Base-by-base conservation (phyloP, 2,329 filamentous ascomycete species). In the Didymella glomerata region DNA sequence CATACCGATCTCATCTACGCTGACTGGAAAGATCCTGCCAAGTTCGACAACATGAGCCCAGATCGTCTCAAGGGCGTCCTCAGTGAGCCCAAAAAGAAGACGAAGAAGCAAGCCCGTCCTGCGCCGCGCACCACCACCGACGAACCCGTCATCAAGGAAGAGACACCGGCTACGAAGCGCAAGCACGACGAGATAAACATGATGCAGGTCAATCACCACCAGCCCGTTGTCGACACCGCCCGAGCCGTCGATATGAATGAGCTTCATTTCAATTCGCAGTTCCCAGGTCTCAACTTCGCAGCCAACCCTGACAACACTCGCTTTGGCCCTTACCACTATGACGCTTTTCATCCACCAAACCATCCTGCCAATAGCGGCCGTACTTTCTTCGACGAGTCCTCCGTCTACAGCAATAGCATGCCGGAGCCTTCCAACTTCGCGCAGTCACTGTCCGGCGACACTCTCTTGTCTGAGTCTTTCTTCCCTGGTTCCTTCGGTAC, bases 181-280 rank as follows among this genome's bases (percentile, higher is more conserved):
- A 57, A 47, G 48, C 42, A 44, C 27, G 18, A 47, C 5, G 54
- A 57, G 22, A 28, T 36, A 1, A 10, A 14, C 18, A 51, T 20
- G 25, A 41, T 41, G 28, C 32, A 51, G 25, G 20, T 16, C 5
- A 25, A 22, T 16, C 47, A 57, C 22, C n/a, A 18, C 8, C 40
- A 47, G 16, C 13, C 41, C 47, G 32, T 32, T 3, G 54, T 57
- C 24, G 41, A 57, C 14, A 16, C 54, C 10, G 30, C 24, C n/a
- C 20, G 40, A 18, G 54, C 46, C 25, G 47, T 48, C 20, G 30
- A 36, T 32, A 51, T 57, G 54, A 32, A 49, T 13, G n/a, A 57
- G 6, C 46, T 57, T 11, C 32, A 57, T 27, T 41, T 41, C 34
- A 27, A 36, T 7, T 41, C 41, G 27, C 41, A 48, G 6, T 51